Evolutionary conservation across 306 rosid species (phyloP).

Genomic region (cucumber (Cucumis sativus)): DNA sequence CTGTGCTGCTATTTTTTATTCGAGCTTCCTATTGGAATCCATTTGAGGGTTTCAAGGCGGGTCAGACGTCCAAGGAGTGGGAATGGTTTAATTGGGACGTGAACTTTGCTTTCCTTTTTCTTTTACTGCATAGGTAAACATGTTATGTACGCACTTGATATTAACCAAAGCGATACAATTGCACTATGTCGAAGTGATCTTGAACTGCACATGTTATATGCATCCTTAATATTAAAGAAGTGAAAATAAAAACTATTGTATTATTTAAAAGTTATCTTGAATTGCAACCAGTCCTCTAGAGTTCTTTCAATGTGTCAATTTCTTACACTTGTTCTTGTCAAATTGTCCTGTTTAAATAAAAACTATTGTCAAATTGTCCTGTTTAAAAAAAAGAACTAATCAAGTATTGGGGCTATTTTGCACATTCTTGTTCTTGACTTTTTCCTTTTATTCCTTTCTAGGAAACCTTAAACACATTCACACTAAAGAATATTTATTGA

Average conservation of each 20-base stretch:
- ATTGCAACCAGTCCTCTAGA: not conserved
- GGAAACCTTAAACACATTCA: not conserved
- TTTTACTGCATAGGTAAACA: slow-evolving; percentile 1
- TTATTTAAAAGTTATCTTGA: not conserved
- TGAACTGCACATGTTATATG: not conserved
- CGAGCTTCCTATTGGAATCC: slow-evolving; percentile 31
- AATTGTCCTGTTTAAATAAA: too few relatives aligned
- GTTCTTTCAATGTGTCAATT: not conserved
- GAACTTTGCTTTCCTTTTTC: slow-evolving; percentile 38
- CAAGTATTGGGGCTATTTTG: too few relatives aligned
- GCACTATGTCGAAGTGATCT: not conserved
- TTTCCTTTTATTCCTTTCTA: not conserved
- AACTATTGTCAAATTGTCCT: not conserved
- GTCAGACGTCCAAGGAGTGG: slow-evolving; percentile 24
- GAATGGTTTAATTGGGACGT: slow-evolving; percentile 25
- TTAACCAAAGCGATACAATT: not conserved
- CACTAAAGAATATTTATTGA: not conserved
- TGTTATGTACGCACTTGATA: not conserved
- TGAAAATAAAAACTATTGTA: not conserved
- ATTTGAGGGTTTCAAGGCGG: slow-evolving; percentile 35
- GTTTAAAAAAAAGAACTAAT: too few relatives aligned
- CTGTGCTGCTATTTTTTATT: slow-evolving; percentile 25
- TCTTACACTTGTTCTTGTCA: not conserved
- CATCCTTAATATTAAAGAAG: not conserved
- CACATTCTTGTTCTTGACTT: not conserved